phyloP scores from a whole-genome alignment of 495 filamentous ascomycete genomes.

The Penicillium simplicissimum region DNA sequence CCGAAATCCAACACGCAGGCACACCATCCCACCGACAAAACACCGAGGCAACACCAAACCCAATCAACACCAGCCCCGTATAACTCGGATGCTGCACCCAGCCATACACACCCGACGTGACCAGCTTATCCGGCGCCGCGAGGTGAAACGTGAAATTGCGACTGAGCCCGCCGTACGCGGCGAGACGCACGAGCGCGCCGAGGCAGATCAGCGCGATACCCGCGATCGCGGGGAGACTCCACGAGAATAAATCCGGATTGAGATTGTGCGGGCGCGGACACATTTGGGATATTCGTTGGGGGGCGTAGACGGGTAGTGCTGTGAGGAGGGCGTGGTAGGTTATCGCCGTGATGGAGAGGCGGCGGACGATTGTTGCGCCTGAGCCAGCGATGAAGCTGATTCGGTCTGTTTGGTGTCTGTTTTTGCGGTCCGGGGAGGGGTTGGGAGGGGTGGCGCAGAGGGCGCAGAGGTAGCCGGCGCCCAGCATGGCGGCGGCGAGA shows the following conservation, averaged over 20 bases:
- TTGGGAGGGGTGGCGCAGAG: constrained; percentile 27
- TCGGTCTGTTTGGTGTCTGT: constrained; percentile 19
- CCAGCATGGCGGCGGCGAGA: constrained; percentile 20
- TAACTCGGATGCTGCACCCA: constrained; percentile 54
- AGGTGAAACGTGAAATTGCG: constrained; percentile 51
- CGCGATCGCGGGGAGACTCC: constrained; percentile 23
- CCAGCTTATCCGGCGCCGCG: constrained; percentile 41
- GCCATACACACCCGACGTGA: constrained; percentile 44
- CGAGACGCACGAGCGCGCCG: constrained; percentile 36
- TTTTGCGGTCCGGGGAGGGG: constrained; percentile 13
- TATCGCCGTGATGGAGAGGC: constrained; percentile 7
- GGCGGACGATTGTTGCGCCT: constrained; percentile 10
- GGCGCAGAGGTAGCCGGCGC: constrained; percentile 19
- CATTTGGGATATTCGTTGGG: constrained; percentile 6
- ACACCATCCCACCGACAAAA: constrained; percentile 38
- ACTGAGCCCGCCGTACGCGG: constrained; percentile 41
- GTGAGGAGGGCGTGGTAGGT: constrained; percentile 35
- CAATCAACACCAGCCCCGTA: constrained; percentile 31
- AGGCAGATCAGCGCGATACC: constrained; percentile 31
- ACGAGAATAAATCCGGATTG: constrained; percentile 32
- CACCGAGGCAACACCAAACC: constrained; percentile 22
- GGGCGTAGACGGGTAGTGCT: constrained; percentile 17
- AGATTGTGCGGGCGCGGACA: constrained; percentile 23
- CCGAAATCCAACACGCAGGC: constrained; percentile 25
- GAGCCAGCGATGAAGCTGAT: constrained; percentile 12